Evolutionary conservation across 129 eudicot genomes (phyloP).

Genomic region (Tanacetum coccineum): DNA sequence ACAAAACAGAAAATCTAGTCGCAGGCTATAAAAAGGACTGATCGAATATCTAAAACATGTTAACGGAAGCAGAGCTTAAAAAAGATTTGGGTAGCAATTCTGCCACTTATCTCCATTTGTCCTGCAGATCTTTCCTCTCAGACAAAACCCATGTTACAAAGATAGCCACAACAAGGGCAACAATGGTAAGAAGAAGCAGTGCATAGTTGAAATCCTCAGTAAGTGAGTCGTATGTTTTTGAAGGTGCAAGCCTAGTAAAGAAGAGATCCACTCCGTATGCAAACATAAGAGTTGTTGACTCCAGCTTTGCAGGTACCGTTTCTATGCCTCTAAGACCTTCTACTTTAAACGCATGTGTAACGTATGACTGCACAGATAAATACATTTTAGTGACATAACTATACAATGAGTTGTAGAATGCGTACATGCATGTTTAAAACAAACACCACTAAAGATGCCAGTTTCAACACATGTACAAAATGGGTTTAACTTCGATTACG

Average conservation of each 20-base stretch:
- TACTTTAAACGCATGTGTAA: conserved; percentile 87
- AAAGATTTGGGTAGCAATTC: background rate
- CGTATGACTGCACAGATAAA: conserved; percentile 60
- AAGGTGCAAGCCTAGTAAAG: conserved; percentile 88
- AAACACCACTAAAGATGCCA: background rate
- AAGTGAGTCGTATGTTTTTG: conserved; percentile 90
- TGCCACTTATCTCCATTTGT: conserved; percentile 78
- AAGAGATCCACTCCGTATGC: conserved; percentile 93
- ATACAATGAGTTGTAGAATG: background rate
- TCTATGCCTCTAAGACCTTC: conserved; percentile 90
- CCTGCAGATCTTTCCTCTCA: conserved; percentile 93
- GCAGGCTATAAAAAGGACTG: no score
- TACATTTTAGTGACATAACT: background rate
- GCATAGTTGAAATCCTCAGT: conserved; percentile 99
- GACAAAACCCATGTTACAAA: conserved; percentile 92
- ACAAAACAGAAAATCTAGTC: no score
- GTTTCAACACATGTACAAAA: background rate
- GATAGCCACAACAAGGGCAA: conserved; percentile 79
- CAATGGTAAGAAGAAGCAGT: conserved; percentile 76
- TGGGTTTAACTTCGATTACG: no score
- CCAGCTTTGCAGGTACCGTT: conserved; percentile 87
- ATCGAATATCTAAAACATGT: no score
- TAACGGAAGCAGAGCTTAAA: no score
- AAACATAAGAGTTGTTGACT: conserved; percentile 86
- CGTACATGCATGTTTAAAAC: background rate